These are phyloP conservation scores for Didymella segeticola DNA, from an alignment of 2,329 filamentous ascomycete genomes.

Conservation along the genomic window DNA sequence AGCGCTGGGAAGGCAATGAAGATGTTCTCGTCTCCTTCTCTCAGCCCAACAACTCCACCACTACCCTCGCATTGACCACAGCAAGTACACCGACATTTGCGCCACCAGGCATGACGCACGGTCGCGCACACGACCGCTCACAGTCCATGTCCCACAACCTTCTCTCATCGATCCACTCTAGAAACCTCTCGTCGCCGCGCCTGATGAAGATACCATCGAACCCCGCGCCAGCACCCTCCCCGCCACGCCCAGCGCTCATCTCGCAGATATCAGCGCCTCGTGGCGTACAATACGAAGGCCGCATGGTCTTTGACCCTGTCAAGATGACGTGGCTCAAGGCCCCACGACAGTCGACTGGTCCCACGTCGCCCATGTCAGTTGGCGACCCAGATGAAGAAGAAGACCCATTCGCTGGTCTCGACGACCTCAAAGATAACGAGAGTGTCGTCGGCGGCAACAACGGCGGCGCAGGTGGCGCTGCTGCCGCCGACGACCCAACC, in stretches of 20 bases:
- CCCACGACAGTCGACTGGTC: constrained; percentile 42
- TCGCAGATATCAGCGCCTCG: constrained; percentile 82
- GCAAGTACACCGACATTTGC: constrained; percentile 51
- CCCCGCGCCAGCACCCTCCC: constrained; percentile 56
- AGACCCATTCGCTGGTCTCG: constrained; percentile 93
- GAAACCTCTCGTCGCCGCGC: constrained; percentile 47
- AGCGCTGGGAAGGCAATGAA: constrained; percentile 96
- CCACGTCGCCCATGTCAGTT: constrained; percentile 55
- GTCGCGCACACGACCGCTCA: constrained; percentile 44
- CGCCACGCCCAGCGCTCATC: constrained; percentile 77
- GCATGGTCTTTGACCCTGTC: constrained; percentile 97
- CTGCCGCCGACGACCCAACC: constrained; percentile 38
- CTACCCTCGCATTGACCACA: constrained; percentile 49
- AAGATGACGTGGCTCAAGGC: constrained; percentile 98
- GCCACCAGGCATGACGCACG: constrained; percentile 36
- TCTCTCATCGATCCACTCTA: constrained; percentile 38
- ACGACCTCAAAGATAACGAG: constrained; percentile 78
- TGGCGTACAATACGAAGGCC: constrained; percentile 91
- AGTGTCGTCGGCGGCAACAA: constrained; percentile 37
- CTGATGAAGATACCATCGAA: constrained; percentile 45
- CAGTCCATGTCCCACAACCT: constrained; percentile 53
- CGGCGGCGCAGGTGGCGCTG: constrained; percentile 28
- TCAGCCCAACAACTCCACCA: constrained; percentile 55
- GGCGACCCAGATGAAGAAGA: constrained; percentile 80
- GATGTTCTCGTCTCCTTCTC: constrained; percentile 80